Conservation (phyloP, 257 asterid species). For the Gentiana macrophylla region DNA sequence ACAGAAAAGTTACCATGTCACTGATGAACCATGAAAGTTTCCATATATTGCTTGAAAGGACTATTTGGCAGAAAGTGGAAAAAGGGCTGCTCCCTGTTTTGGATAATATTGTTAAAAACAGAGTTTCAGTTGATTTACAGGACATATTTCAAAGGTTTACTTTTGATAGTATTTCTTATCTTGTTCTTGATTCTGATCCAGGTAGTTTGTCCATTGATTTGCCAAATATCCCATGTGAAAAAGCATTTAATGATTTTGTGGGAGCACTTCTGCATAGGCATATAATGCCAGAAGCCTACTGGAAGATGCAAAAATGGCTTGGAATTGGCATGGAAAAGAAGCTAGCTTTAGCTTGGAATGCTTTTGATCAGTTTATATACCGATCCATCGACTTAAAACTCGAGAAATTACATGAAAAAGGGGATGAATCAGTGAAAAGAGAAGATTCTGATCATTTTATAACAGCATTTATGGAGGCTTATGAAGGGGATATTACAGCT, state of each 20-base stretch:
- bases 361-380: constrained; percentile 6
- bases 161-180: constrained; percentile 4
- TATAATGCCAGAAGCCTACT: constrained; percentile 1
- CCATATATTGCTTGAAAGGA: background rate
- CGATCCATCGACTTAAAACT: background rate
- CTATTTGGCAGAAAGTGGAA: constrained; percentile 4
- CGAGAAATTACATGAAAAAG: background rate
- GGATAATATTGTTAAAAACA: background rate
- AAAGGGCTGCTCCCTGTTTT: constrained; percentile 1
- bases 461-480: background rate
- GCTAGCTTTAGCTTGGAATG: background rate
- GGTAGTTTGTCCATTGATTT: constrained; percentile 6
- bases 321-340: constrained; percentile 10
- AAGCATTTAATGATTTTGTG: constrained; percentile 4
- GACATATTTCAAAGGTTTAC: constrained; percentile 11
- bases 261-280: constrained; percentile 6
- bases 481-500: background rate
- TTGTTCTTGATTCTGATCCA: constrained; percentile 3
- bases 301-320: constrained; percentile 11
- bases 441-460: background rate
- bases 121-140: constrained; percentile 3
- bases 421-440: no score
- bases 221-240: background rate
- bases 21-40: constrained; percentile 1
- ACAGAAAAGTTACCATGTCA: constrained; percentile 6